Evolutionary conservation across 805 yeast species (phyloP).

Genomic region (Candida koratica): DNA sequence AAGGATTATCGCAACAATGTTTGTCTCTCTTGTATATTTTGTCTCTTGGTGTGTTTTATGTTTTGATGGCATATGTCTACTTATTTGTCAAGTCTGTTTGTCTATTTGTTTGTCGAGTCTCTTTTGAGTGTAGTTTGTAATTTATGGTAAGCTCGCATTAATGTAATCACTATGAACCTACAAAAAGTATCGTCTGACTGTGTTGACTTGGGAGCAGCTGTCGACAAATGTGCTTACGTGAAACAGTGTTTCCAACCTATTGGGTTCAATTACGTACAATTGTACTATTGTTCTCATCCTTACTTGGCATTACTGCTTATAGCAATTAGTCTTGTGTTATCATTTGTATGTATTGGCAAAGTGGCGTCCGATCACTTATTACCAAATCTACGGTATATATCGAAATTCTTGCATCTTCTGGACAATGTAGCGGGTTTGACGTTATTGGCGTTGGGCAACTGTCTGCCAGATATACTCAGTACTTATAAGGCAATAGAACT

Average conservation of each 20-base stretch:
- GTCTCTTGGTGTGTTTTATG: too few species aligned
- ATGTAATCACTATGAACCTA: too few species aligned
- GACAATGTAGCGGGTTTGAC: conserved; percentile 85
- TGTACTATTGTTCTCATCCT: conserved; percentile 30
- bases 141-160: too few species aligned
- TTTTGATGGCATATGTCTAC: too few species aligned
- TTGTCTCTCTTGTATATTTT: background rate
- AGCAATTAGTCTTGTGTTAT: background rate
- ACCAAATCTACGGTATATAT: conserved; percentile 68
- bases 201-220: conserved; percentile 1
- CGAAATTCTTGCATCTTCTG: conserved; percentile 58
- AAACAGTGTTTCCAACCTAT: conserved; percentile 30
- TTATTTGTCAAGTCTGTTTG: too few species aligned
- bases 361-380: conserved; percentile 81
- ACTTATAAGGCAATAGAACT: conserved; percentile 77
- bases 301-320: conserved; percentile 3
- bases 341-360: conserved; percentile 65
- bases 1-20: conserved; percentile 54
- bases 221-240: conserved; percentile 39
- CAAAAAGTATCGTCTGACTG: conserved; percentile 3
- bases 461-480: conserved; percentile 83
- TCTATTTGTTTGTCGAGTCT: too few species aligned
- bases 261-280: conserved; percentile 38
- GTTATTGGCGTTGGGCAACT: conserved; percentile 84
- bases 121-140: too few species aligned